phyloP scores from a whole-genome alignment of 108 stramenopile species.

The Tribonema minus region DNA sequence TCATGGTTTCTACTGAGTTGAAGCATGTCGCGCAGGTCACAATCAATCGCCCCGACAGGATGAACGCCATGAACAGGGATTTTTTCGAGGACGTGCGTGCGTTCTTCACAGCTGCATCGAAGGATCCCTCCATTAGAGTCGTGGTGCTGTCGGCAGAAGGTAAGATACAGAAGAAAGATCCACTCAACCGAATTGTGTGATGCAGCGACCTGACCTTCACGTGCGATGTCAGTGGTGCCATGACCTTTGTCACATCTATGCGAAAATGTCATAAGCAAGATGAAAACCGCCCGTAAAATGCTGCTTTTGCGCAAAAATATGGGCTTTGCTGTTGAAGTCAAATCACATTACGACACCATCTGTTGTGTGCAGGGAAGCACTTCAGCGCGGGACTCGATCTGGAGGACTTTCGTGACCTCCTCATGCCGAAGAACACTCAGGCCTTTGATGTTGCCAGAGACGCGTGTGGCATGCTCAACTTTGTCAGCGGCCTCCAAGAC shows the following conservation, averaged over 20 bases:
- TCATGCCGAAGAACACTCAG: background rate
- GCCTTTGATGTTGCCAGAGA: slow-evolving; percentile 5
- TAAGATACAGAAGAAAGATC: too few species aligned
- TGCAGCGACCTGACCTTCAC: too few species aligned
- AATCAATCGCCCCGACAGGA: slow-evolving; percentile 42
- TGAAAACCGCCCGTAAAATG: too few species aligned
- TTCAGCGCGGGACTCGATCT: slow-evolving; percentile 55
- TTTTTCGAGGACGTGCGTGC: slow-evolving; percentile 50
- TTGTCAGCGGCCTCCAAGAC: slow-evolving; percentile 44
- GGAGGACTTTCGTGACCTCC: slow-evolving; percentile 13
- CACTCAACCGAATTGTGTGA: too few species aligned
- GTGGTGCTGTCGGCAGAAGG: slow-evolving; percentile 49
- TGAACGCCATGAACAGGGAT: slow-evolving; percentile 51
- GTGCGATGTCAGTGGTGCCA: too few species aligned
- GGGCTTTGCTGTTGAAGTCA: too few species aligned
- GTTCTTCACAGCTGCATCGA: slow-evolving; percentile 30
- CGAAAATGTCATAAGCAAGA: too few species aligned
- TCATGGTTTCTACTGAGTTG: too few species aligned
- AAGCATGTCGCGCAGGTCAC: slow-evolving; percentile 16
- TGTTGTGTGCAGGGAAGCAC: background rate
- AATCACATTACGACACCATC: too few species aligned
- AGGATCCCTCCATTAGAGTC: slow-evolving; percentile 27
- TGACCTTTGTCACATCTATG: too few species aligned
- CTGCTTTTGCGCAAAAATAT: too few species aligned
- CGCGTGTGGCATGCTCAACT: slow-evolving; percentile 20